Percentiles rank a stretch among this genome's conserved stretches.
Evolutionary conservation across 1,284 basidiomycete genomes (phyloP).

Genomic region (Pseudozyma tsukubaensis): DNA sequence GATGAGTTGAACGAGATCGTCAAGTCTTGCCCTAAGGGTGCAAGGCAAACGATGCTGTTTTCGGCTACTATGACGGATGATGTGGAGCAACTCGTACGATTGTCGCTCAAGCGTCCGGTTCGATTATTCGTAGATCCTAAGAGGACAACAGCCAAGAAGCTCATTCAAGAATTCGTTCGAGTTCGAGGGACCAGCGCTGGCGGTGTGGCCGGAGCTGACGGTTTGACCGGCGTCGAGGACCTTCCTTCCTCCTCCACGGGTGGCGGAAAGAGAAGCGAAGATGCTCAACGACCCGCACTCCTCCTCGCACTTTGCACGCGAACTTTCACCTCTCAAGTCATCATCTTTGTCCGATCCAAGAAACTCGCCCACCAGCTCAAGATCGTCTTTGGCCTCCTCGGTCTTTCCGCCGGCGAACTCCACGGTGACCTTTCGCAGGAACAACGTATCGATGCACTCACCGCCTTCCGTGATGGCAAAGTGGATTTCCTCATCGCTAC

Average conservation of each 20-base stretch:
- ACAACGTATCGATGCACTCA: conserved; percentile 91
- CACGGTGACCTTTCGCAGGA: conserved; percentile 98
- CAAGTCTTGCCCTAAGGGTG: conserved; percentile 80
- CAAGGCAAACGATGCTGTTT: conserved; percentile 78
- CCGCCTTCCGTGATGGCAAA: conserved; percentile 87
- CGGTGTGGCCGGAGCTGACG: conserved; percentile 69
- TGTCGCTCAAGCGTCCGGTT: conserved; percentile 82
- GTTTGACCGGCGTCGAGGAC: conserved; percentile 86
- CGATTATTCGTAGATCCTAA: conserved; percentile 95
- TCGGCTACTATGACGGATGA: conserved; percentile 99
- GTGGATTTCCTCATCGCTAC: conserved; percentile 85
- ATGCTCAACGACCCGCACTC: conserved; percentile 94
- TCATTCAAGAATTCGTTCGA: conserved; percentile 86
- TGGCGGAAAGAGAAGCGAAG: conserved; percentile 72
- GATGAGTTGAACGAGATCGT: conserved; percentile 94
- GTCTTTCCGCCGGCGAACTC: conserved; percentile 86
- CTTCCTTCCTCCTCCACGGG: conserved; percentile 57
- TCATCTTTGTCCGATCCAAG: conserved; percentile 99
- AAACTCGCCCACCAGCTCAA: conserved; percentile 97
- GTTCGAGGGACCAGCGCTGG: conserved; percentile 45
- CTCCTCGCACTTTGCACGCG: conserved; percentile 91
- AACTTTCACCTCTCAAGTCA: conserved; percentile 87
- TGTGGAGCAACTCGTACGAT: conserved; percentile 90
- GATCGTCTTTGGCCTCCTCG: conserved; percentile 87
- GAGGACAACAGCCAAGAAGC: conserved; percentile 84